Percentiles rank a stretch among this genome's conserved stretches.
These are phyloP conservation scores for Rhodocollybia butyracea DNA, from an alignment of 768 basidiomycete species.

Conservation along the genomic window DNA sequence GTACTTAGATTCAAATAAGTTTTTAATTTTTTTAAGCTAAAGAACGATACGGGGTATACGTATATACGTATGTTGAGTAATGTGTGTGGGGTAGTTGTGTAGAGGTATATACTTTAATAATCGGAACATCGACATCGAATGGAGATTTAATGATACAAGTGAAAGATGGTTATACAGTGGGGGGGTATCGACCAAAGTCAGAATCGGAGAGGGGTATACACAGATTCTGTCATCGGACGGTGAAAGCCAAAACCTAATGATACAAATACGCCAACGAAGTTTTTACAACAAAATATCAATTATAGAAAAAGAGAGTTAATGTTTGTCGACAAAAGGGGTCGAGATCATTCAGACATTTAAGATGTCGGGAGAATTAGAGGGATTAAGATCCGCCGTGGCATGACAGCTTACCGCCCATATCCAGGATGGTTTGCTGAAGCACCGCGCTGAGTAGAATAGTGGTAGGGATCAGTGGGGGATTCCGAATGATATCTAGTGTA, in stretches of 20 bases:
- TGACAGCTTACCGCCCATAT: neutral
- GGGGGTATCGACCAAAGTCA: slow-evolving; percentile 4
- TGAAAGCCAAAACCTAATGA: neutral
- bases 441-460: neutral
- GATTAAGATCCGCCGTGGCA: neutral
- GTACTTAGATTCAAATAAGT: too few species aligned
- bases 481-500: neutral
- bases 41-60: too few species aligned
- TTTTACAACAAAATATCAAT: too few species aligned
- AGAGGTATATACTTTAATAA: neutral
- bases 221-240: slow-evolving; percentile 4
- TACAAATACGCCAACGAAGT: too few species aligned
- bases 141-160: neutral
- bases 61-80: neutral
- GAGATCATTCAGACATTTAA: neutral
- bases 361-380: neutral
- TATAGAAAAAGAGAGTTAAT: neutral
- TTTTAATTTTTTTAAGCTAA: too few species aligned
- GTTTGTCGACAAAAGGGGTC: neutral
- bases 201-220: slow-evolving; percentile 6
- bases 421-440: neutral
- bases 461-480: neutral
- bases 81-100: too few species aligned
- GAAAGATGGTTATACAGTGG: neutral
- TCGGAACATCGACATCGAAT: neutral